phyloP scores from a whole-genome alignment of 2,329 filamentous ascomycete species.

The Calcarisporium arbuscula region DNA sequence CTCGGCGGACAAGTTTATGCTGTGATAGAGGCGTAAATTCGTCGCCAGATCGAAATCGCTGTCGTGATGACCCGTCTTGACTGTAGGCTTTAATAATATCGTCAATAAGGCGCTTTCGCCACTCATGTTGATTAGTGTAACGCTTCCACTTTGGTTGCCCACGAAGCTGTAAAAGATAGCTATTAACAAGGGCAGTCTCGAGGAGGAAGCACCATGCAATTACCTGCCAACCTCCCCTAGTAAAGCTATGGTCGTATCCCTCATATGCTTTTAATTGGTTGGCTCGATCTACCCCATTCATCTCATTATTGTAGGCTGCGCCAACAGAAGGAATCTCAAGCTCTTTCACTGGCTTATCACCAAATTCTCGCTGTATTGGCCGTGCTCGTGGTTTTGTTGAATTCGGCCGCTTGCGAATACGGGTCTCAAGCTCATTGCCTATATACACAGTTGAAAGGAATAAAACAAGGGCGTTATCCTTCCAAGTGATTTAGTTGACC shows the following conservation, averaged over 20 bases:
- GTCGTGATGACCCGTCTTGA: no score
- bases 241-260: slow-evolving; percentile 5
- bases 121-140: no score
- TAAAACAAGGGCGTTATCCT: slow-evolving; percentile 12
- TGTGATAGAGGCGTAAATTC: no score
- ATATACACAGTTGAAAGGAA: slow-evolving; percentile 7
- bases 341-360: slow-evolving; percentile 4
- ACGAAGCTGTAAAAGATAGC: no score
- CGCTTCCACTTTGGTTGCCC: no score
- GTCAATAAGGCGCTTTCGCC: no score
- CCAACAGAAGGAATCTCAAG: slow-evolving; percentile 4
- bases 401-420: slow-evolving; percentile 2
- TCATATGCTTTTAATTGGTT: slow-evolving; percentile 6
- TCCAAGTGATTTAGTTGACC: slow-evolving; percentile 11
- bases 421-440: slow-evolving; percentile 1
- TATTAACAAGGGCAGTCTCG: no score
- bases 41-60: no score
- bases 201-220: slow-evolving; percentile 12
- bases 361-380: slow-evolving; percentile 8
- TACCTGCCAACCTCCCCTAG: slow-evolving; percentile 8
- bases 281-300: slow-evolving; percentile 10
- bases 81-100: no score
- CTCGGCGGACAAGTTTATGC: no score
- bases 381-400: slow-evolving; percentile 1
- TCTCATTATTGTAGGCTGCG: slow-evolving; percentile 9